phyloP scores from a whole-genome alignment of 2,329 filamentous ascomycete species.

The Pestalotiopsis sp. region DNA sequence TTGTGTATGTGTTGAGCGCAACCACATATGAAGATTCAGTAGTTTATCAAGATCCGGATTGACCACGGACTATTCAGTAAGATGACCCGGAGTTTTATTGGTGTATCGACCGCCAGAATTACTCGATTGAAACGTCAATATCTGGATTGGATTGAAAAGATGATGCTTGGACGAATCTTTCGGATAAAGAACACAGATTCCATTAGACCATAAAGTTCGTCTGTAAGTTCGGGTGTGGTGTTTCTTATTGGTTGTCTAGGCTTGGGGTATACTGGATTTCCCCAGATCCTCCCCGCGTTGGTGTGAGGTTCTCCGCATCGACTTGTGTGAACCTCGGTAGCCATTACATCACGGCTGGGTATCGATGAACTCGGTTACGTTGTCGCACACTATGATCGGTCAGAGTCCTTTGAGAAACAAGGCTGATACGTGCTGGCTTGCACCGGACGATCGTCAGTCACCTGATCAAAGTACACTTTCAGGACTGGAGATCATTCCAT shows the following conservation, averaged over 20 bases:
- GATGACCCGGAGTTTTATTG: neutral
- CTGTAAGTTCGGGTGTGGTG: too few relatives aligned
- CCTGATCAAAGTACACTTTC: too few relatives aligned
- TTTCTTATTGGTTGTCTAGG: neutral
- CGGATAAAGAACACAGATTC: neutral
- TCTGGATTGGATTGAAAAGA: neutral
- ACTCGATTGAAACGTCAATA: neutral
- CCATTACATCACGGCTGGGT: neutral
- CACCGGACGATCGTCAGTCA: too few relatives aligned
- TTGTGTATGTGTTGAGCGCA: neutral
- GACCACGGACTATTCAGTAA: neutral
- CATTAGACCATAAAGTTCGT: neutral
- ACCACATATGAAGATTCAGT: neutral
- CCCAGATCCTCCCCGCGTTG: neutral
- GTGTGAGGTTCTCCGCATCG: slow-evolving; percentile 1
- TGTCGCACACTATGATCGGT: too few relatives aligned
- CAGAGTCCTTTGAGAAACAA: too few relatives aligned
- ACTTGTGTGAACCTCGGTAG: neutral
- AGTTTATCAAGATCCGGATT: neutral
- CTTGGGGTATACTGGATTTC: neutral
- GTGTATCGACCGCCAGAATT: neutral
- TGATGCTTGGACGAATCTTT: neutral
- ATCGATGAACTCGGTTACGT: neutral
- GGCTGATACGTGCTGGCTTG: too few relatives aligned
- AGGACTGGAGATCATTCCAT: too few relatives aligned